Evolutionary conservation across 768 basidiomycete genomes (phyloP), one percentile per base, ranked within the genome.

Genomic region (Tulasnella sp.): DNA sequence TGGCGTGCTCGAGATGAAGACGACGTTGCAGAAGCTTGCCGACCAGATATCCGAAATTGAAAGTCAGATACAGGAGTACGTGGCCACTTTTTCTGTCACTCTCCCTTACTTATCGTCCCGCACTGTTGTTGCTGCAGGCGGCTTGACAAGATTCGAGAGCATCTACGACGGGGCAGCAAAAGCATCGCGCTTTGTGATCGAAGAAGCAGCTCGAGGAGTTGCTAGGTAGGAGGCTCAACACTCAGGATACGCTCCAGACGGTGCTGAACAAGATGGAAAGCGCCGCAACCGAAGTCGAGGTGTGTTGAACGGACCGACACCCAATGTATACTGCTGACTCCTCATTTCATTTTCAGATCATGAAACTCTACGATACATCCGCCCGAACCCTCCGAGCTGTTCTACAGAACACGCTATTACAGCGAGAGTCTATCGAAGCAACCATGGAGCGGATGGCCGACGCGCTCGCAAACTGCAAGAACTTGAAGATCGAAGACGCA

Each of bases 221-320:
- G 0, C 85, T 96, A 23, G 85, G 85, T 37, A 95, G 95, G 82
- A 91, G 95, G 16, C 83, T 96, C 3, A 88, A 86, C 13, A 91
- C 94, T 0, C 85, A 95, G 6, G 88, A 90, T 77, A 93, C 90
- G 51, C 85, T 99, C 10, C 90, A 93, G 80, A 86, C 89, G 16
- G 95, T 95, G 0, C 83, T 98, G 51, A 85, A 94, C 70, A 88
- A 90, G 70, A 94, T 98, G 5, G 95, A 99, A 84, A 89, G 91
- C 3, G 93, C 96, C n/a, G 93, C 93, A 40, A 92, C 91, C 3
- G 93, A 99, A 83, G 87, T 96, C 16, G 92, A 95, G 87, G 96
- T 96, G 82, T 61, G 85, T 82, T 35, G 26, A 13, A n/a, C 78
- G 69, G 37, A 23, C 11, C 5, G 37, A 51, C 32, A 18, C 18